phyloP scores from a whole-genome alignment of 805 yeast species.

The Metahyphopichia silvanorum region DNA sequence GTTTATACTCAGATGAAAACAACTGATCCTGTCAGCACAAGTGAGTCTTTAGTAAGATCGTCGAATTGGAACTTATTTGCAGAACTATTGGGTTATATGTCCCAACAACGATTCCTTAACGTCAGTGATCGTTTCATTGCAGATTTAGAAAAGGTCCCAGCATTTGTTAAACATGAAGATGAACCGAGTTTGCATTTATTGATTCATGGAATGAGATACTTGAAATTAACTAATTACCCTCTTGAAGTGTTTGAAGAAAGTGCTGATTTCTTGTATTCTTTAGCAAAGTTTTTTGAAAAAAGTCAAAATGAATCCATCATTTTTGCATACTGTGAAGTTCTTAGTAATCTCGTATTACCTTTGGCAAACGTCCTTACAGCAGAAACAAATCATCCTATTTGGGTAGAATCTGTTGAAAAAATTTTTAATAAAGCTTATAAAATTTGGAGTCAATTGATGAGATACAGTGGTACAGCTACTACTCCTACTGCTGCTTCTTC shows the following conservation, averaged over 20 bases:
- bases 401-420: slow-evolving; percentile 77
- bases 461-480: slow-evolving; percentile 2
- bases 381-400: slow-evolving; percentile 92
- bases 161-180: slow-evolving; percentile 26
- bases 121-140: slow-evolving; percentile 94
- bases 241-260: slow-evolving; percentile 88
- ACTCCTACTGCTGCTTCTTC: background rate
- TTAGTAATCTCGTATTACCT: slow-evolving; percentile 71
- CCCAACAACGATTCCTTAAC: slow-evolving; percentile 73
- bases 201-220: slow-evolving; percentile 88
- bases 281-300: slow-evolving; percentile 75
- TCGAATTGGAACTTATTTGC: slow-evolving; percentile 95
- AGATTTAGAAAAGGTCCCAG: slow-evolving; percentile 80
- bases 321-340: slow-evolving; percentile 81
- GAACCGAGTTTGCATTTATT: slow-evolving; percentile 65
- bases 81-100: slow-evolving; percentile 85
- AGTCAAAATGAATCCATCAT: slow-evolving; percentile 65
- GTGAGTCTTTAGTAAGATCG: slow-evolving; percentile 67
- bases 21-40: slow-evolving; percentile 74
- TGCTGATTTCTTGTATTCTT: slow-evolving; percentile 82
- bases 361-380: slow-evolving; percentile 85
- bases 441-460: slow-evolving; percentile 40
- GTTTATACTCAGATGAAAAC: slow-evolving; percentile 86
- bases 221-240: slow-evolving; percentile 78
- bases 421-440: slow-evolving; percentile 52